phyloP scores from a whole-genome alignment of 768 basidiomycete genomes.

The Boletus rubropictus region DNA sequence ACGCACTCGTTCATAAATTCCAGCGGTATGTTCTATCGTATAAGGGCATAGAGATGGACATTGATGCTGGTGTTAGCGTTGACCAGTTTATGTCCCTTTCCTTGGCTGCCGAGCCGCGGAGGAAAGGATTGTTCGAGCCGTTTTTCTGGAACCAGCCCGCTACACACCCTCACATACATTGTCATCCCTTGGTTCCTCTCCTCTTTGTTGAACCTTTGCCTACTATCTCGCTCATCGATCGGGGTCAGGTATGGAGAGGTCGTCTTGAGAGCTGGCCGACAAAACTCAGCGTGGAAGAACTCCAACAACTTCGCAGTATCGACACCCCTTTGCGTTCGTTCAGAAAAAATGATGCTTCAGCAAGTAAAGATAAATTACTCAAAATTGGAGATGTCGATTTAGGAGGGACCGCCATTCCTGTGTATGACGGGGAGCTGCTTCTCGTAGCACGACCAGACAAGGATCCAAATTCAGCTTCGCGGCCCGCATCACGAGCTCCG shows the following conservation, averaged over 20 bases:
- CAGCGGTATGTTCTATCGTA: slow-evolving; percentile 43
- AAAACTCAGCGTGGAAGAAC: slow-evolving; percentile 46
- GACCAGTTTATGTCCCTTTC: slow-evolving; percentile 79
- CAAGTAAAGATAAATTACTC: slow-evolving; percentile 24
- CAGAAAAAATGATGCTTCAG: slow-evolving; percentile 11
- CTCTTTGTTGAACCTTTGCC: slow-evolving; percentile 75
- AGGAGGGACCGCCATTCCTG: slow-evolving; percentile 65
- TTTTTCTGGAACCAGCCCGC: slow-evolving; percentile 60
- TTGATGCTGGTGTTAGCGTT: slow-evolving; percentile 37
- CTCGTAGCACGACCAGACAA: slow-evolving; percentile 55
- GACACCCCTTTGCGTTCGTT: slow-evolving; percentile 40
- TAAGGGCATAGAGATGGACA: not conserved
- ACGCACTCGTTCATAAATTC: slow-evolving; percentile 48
- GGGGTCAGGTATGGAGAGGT: slow-evolving; percentile 56
- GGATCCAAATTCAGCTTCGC: slow-evolving; percentile 43
- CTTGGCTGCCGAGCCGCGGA: slow-evolving; percentile 64
- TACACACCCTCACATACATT: slow-evolving; percentile 33
- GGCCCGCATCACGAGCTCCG: slow-evolving; percentile 54
- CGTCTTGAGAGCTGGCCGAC: slow-evolving; percentile 60
- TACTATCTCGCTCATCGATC: slow-evolving; percentile 60
- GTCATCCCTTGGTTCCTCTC: slow-evolving; percentile 54
- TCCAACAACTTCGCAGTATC: slow-evolving; percentile 50
- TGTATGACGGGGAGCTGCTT: slow-evolving; percentile 70
- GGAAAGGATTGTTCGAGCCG: slow-evolving; percentile 71
- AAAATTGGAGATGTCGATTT: slow-evolving; percentile 42